Conservation (phyloP, 768 basidiomycete genomes). For the Lactarius hengduanensis region DNA sequence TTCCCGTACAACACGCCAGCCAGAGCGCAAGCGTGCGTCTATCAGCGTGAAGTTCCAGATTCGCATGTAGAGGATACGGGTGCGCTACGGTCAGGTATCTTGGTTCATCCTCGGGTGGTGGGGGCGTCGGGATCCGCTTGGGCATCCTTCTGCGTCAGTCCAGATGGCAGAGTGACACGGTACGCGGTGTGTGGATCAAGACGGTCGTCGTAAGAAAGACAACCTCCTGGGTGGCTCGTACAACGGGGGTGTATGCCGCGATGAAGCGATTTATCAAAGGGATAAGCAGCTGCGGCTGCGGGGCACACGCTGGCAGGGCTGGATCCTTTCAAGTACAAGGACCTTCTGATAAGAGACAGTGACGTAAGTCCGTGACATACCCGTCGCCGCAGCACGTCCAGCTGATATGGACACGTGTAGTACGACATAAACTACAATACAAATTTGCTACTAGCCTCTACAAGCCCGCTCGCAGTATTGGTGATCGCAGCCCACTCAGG, state of each 20-base stretch:
- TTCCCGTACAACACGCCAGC: slow-evolving; percentile 43
- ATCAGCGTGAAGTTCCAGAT: slow-evolving; percentile 42
- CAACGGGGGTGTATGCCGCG: background rate
- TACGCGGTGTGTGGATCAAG: background rate
- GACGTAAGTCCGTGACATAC: background rate
- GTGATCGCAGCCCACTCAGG: slow-evolving; percentile 24
- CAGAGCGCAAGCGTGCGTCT: slow-evolving; percentile 42
- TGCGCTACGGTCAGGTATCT: slow-evolving; percentile 45
- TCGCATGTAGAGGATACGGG: slow-evolving; percentile 44
- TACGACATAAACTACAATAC: background rate
- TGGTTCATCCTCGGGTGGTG: slow-evolving; percentile 45
- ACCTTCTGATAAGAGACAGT: background rate
- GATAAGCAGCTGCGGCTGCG: background rate
- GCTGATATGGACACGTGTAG: background rate
- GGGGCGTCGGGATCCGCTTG: slow-evolving; percentile 44
- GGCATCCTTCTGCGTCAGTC: slow-evolving; percentile 35
- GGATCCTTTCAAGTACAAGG: background rate
- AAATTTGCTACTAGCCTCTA: background rate
- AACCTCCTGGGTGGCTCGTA: too few relatives aligned
- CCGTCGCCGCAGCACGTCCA: too few relatives aligned
- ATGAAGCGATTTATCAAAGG: background rate
- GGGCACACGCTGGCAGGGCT: background rate
- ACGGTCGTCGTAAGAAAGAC: too few relatives aligned
- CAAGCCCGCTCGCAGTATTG: background rate
- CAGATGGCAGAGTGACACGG: background rate